phyloP scores from a whole-genome alignment of 108 stramenopile species.

The Parietichytrium sp. region DNA sequence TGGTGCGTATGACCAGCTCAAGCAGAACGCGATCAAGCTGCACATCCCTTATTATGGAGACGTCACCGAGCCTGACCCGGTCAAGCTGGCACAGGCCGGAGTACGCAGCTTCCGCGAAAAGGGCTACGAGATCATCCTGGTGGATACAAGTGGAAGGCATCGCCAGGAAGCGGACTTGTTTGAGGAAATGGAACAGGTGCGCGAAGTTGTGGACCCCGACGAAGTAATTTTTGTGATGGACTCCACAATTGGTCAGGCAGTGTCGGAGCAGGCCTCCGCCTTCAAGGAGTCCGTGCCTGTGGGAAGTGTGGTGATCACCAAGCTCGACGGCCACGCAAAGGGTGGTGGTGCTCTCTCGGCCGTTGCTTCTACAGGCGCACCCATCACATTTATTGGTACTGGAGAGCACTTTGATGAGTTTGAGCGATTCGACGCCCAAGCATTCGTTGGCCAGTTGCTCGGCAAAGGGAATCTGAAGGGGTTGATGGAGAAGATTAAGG shows the following conservation, averaged over 20 bases:
- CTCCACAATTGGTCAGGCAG: slow-evolving; percentile 96
- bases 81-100: slow-evolving; percentile 90
- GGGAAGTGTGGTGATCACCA: slow-evolving; percentile 91
- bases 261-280: slow-evolving; percentile 86
- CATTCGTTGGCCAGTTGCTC: slow-evolving; percentile 82
- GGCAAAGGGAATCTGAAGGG: slow-evolving; percentile 82
- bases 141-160: slow-evolving; percentile 94
- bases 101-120: slow-evolving; percentile 83
- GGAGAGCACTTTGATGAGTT: slow-evolving; percentile 97
- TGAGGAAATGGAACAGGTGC: slow-evolving; percentile 96
- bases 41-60: slow-evolving; percentile 87
- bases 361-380: slow-evolving; percentile 87
- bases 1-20: slow-evolving; percentile 96
- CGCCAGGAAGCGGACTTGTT: slow-evolving; percentile 88
- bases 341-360: slow-evolving; percentile 96
- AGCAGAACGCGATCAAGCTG: slow-evolving; percentile 96
- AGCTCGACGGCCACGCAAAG: slow-evolving; percentile 97
- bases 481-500: slow-evolving; percentile 70
- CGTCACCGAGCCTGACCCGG: slow-evolving; percentile 93
- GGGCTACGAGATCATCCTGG: slow-evolving; percentile 91
- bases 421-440: slow-evolving; percentile 87
- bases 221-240: slow-evolving; percentile 94
- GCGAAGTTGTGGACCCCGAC: slow-evolving; percentile 80
- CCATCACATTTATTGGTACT: slow-evolving; percentile 91
- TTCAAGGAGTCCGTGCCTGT: slow-evolving; percentile 89